Percentiles rank a stretch among this genome's conserved stretches.
Conservation (phyloP, 345 rosid species). For the Pistacia atlantica region DNA sequence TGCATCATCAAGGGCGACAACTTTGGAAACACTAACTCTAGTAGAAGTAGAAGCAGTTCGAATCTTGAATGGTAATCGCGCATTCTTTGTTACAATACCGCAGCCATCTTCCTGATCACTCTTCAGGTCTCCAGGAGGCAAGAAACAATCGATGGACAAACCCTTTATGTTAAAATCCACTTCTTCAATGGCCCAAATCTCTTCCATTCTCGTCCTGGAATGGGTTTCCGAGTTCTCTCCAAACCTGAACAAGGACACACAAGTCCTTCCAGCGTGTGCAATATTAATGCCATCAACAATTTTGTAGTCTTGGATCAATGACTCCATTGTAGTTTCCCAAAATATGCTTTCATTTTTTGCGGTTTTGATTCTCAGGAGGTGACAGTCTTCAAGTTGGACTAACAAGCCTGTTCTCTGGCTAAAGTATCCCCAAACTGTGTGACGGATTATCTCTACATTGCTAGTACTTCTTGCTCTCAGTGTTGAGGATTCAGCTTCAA, state of each 20-base stretch:
- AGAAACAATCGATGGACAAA: constrained; percentile 80
- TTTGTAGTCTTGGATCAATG: constrained; percentile 70
- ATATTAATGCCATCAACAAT: constrained; percentile 77
- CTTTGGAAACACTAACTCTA: constrained; percentile 60
- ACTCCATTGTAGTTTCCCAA: constrained; percentile 97
- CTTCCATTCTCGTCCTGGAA: constrained; percentile 91
- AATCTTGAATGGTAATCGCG: constrained; percentile 47
- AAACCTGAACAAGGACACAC: constrained; percentile 63
- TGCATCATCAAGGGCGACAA: constrained; percentile 60
- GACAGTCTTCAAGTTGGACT: constrained; percentile 76
- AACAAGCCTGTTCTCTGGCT: constrained; percentile 91
- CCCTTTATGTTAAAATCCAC: constrained; percentile 93
- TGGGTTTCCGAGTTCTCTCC: constrained; percentile 65
- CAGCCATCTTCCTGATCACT: constrained; percentile 36
- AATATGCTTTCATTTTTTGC: constrained; percentile 53
- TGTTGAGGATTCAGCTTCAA: constrained; percentile 62
- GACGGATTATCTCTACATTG: constrained; percentile 73
- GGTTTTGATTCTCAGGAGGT: constrained; percentile 69
- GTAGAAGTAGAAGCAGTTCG: constrained; percentile 44
- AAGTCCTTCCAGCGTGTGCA: constrained; percentile 75
- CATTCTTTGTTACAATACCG: constrained; percentile 33
- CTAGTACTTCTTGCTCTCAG: constrained; percentile 66
- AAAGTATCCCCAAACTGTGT: constrained; percentile 89
- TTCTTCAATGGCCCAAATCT: constrained; percentile 87
- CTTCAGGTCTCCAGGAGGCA: constrained; percentile 87